Evolutionary conservation across 2,329 filamentous ascomycete species (phyloP).

Genomic region (Exophiala bonariae): DNA sequence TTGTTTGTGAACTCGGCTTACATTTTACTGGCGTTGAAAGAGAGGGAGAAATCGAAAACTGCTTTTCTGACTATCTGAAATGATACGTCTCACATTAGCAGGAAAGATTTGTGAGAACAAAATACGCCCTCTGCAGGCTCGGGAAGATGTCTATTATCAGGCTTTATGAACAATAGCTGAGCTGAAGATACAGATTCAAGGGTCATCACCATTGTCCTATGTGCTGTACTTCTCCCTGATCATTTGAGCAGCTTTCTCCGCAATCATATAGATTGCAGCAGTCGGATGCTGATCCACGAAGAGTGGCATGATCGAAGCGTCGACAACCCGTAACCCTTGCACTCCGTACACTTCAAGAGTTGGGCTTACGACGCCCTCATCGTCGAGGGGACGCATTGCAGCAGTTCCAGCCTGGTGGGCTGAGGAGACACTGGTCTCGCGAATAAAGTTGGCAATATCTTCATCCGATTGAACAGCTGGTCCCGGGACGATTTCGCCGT

Average conservation of each 20-base stretch:
- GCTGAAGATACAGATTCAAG: no score
- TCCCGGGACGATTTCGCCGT: constrained; percentile 12
- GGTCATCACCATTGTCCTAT: no score
- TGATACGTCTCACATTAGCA: no score
- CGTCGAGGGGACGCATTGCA: constrained; percentile 34
- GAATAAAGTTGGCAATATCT: constrained; percentile 28
- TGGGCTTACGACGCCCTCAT: constrained; percentile 34
- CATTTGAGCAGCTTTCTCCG: constrained; percentile 35
- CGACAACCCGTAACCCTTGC: constrained; percentile 32
- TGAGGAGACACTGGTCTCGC: constrained; percentile 18
- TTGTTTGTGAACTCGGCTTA: no score
- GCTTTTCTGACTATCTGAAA: no score
- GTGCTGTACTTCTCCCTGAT: constrained; percentile 33
- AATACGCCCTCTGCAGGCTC: no score
- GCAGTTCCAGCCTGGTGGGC: constrained; percentile 34
- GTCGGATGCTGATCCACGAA: constrained; percentile 38
- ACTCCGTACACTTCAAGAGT: constrained; percentile 33
- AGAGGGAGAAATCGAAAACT: no score
- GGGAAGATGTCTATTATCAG: no score
- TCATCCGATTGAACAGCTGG: constrained; percentile 28
- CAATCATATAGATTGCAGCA: constrained; percentile 35
- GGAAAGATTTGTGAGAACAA: no score
- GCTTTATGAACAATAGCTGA: no score
- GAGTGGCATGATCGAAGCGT: constrained; percentile 35
- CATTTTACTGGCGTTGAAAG: no score